Conservation (phyloP, 768 basidiomycete species). For the Xanthoconium purpureum region DNA sequence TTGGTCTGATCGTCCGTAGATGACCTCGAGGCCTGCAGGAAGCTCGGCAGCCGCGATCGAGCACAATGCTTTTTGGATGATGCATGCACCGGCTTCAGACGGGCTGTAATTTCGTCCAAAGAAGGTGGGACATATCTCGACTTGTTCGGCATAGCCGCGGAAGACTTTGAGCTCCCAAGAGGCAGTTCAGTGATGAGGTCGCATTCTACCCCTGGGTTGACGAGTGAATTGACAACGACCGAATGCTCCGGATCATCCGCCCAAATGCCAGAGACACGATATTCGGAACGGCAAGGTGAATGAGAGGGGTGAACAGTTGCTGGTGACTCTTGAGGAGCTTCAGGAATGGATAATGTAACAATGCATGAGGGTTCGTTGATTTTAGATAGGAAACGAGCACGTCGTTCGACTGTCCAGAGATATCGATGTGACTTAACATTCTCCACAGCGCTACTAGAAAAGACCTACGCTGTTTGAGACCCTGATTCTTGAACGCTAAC, state of each 20-base stretch:
- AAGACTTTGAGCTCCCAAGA: conserved; percentile 5
- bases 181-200: conserved; percentile 33
- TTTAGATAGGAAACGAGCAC: conserved; percentile 73
- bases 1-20: conserved; percentile 22
- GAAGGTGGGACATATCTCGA: conserved; percentile 49
- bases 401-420: conserved; percentile 57
- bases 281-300: conserved; percentile 61
- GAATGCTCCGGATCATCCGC: not conserved
- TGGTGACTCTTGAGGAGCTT: conserved; percentile 69
- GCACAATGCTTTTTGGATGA: conserved; percentile 19
- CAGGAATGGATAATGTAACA: conserved; percentile 52
- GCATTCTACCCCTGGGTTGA: conserved; percentile 46
- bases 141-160: conserved; percentile 6
- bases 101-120: conserved; percentile 74
- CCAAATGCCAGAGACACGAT: conserved; percentile 54
- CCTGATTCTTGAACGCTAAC: conserved; percentile 68
- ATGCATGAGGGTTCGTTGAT: conserved; percentile 65
- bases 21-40: conserved; percentile 23
- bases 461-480: conserved; percentile 66
- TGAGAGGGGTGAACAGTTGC: conserved; percentile 65
- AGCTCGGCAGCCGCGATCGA: conserved; percentile 34
- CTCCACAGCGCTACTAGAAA: not conserved
- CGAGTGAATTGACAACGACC: not conserved
- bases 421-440: not conserved
- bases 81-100: conserved; percentile 34